These are phyloP conservation scores for Orbilia oligospora DNA, from an alignment of 2,329 filamentous ascomycete species.

Conservation along the genomic window DNA sequence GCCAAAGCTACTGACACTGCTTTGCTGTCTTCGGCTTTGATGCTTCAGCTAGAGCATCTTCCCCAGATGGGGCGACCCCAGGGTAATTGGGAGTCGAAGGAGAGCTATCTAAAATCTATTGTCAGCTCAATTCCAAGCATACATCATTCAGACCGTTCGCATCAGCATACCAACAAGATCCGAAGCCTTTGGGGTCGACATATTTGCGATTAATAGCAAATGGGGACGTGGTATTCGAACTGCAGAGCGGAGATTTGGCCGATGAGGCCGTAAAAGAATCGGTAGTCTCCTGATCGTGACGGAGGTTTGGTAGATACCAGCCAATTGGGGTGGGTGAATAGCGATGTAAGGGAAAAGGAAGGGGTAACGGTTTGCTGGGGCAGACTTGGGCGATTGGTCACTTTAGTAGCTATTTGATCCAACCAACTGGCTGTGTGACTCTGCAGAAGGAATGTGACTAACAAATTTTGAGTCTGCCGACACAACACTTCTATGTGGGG, in stretches of 20 bases:
- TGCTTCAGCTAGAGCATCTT: constrained; percentile 33
- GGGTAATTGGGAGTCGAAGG: constrained; percentile 44
- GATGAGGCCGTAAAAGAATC: constrained; percentile 45
- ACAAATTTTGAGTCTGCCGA: constrained; percentile 49
- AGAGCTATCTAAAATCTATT: constrained; percentile 22
- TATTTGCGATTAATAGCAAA: constrained; percentile 44
- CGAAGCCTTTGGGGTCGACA: constrained; percentile 50
- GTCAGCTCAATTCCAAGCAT: neutral
- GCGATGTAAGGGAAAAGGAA: constrained; percentile 2
- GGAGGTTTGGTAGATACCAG: constrained; percentile 21
- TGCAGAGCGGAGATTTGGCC: constrained; percentile 54
- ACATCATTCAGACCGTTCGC: neutral
- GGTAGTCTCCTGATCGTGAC: constrained; percentile 59
- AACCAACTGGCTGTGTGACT: constrained; percentile 6
- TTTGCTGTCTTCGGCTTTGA: constrained; percentile 58
- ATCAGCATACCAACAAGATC: constrained; percentile 47
- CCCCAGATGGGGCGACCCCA: constrained; percentile 15
- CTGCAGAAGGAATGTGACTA: constrained; percentile 8
- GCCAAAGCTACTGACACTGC: constrained; percentile 29
- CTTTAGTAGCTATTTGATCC: neutral
- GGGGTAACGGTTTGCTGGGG: neutral
- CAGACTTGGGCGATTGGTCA: constrained; percentile 15
- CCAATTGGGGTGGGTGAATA: constrained; percentile 35
- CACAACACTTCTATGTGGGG: constrained; percentile 41
- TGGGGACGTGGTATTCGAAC: constrained; percentile 34